A percentile compares a stretch with the other conserved stretches of the same genome.
These are phyloP conservation scores for Lithocarpus polystachyus DNA, from an alignment of 306 rosid species.

Conservation along the genomic window DNA sequence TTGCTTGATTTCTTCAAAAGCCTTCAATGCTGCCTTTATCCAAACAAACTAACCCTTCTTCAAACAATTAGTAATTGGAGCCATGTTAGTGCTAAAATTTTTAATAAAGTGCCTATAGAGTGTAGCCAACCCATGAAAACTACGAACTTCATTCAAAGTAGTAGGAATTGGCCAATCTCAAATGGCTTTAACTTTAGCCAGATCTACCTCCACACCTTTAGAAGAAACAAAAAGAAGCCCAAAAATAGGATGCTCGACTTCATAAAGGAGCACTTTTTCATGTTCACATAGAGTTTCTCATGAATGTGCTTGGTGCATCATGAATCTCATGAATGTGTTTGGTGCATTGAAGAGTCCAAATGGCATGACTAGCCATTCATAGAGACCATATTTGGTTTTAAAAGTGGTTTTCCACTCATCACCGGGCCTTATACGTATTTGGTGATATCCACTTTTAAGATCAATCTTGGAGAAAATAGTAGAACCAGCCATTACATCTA, in stretches of 20 bases:
- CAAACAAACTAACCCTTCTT: background rate
- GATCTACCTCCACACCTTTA: background rate
- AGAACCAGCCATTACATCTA: background rate
- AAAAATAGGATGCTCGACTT: background rate
- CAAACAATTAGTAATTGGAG: background rate
- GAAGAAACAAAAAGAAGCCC: background rate
- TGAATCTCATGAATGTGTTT: background rate
- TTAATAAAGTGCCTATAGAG: background rate
- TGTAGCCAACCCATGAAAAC: slow-evolving; percentile 9
- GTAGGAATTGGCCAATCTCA: background rate
- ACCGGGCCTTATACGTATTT: background rate
- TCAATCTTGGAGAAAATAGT: background rate
- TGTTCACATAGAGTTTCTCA: background rate
- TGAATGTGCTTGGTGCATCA: background rate
- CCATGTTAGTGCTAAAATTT: background rate
- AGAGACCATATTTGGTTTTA: background rate
- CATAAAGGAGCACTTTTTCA: too few relatives aligned
- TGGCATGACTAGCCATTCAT: background rate
- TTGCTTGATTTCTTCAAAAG: background rate
- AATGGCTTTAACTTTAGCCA: background rate
- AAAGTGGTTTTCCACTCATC: background rate
- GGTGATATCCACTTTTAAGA: background rate
- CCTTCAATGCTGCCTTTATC: background rate
- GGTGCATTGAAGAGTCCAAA: slow-evolving; percentile 5
- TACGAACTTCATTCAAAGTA: background rate